These are phyloP conservation scores for Pelargonium australe DNA, from an alignment of 441 rosid species.

Conservation along the genomic window DNA sequence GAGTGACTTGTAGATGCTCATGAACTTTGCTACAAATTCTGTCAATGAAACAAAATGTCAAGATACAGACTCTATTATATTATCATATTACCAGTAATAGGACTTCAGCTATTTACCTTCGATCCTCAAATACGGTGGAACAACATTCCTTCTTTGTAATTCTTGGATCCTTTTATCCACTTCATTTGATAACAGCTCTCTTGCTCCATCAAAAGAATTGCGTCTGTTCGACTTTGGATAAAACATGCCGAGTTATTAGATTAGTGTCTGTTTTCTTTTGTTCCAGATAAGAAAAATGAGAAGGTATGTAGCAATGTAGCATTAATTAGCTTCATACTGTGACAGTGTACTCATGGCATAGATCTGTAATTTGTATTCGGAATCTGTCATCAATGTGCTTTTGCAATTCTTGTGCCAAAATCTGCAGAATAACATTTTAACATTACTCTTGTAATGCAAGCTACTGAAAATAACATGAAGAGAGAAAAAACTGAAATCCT, in stretches of 20 bases:
- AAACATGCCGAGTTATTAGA: neutral
- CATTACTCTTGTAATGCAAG: neutral
- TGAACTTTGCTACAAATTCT: slow-evolving; percentile 24
- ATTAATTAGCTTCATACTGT: neutral
- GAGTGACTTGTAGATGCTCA: slow-evolving; percentile 13
- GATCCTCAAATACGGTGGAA: too few species aligned
- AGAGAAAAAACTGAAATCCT: neutral
- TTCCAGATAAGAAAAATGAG: neutral
- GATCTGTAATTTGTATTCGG: neutral
- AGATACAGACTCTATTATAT: neutral
- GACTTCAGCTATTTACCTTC: too few species aligned
- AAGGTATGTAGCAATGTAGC: neutral
- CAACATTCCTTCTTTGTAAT: too few species aligned
- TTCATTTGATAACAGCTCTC: too few species aligned
- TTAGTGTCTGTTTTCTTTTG: neutral
- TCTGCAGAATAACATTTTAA: neutral
- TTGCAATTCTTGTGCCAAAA: slow-evolving; percentile 9
- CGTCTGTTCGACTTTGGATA: neutral
- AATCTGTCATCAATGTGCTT: slow-evolving; percentile 5
- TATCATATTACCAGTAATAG: neutral
- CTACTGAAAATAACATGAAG: neutral
- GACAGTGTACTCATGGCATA: neutral
- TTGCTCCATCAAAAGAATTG: too few species aligned
- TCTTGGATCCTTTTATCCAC: too few species aligned
- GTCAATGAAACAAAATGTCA: neutral